Conservation (phyloP, 345 rosid genomes). For the Alliaria petiolata region DNA sequence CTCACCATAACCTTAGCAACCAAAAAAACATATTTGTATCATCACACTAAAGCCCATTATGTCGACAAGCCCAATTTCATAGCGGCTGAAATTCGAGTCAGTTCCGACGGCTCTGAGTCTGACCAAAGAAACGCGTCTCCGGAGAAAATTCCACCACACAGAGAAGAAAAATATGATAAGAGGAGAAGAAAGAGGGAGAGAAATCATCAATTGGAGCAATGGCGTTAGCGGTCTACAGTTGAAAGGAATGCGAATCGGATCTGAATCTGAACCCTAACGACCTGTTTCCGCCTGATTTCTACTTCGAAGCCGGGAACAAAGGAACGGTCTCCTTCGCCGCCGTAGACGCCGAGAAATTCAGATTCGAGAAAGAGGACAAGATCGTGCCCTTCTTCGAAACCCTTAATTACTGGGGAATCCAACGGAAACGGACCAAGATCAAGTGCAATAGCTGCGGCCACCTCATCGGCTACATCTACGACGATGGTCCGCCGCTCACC, state of each 20-base stretch:
- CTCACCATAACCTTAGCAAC: too few species aligned
- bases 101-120: constrained; percentile 29
- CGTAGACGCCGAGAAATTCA: constrained; percentile 65
- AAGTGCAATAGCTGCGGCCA: constrained; percentile 56
- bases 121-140: constrained; percentile 27
- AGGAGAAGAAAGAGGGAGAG: not conserved
- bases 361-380: constrained; percentile 78
- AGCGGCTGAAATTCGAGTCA: constrained; percentile 9
- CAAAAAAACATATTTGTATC: too few species aligned
- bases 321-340: constrained; percentile 67
- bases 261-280: constrained; percentile 55
- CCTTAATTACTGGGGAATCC: constrained; percentile 81
- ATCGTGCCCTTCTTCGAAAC: constrained; percentile 84
- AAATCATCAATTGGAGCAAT: constrained; percentile 14
- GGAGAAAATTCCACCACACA: constrained; percentile 8
- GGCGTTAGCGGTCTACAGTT: constrained; percentile 55
- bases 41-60: not conserved
- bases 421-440: constrained; percentile 70
- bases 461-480: constrained; percentile 65
- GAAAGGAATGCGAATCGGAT: constrained; percentile 69
- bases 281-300: constrained; percentile 69
- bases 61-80: not conserved
- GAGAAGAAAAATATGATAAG: not conserved
- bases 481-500: constrained; percentile 79
- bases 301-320: constrained; percentile 95